Evolutionary conservation across 192 early-diverging fungal genomes (phyloP).

Genomic region (Linderina pennispora): DNA sequence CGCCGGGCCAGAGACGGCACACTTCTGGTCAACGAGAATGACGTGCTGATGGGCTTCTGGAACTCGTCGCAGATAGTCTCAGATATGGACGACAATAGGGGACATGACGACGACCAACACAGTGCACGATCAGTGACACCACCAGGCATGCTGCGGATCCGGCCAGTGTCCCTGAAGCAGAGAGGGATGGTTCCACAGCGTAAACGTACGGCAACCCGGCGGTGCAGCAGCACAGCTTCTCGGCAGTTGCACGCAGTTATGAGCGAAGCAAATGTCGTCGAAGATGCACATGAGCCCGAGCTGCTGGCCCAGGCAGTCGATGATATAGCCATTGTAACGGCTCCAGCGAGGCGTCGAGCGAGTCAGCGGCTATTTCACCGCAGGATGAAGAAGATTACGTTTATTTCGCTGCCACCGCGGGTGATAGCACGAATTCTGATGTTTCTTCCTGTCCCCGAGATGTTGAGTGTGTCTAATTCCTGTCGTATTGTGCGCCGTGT

Average conservation of each 20-base stretch:
- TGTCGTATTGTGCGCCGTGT: constrained; percentile 37
- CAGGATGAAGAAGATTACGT: neutral
- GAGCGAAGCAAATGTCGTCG: too few species aligned
- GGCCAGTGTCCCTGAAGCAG: too few species aligned
- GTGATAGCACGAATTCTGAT: constrained; percentile 16
- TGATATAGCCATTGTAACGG: too few species aligned
- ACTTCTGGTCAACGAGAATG: constrained; percentile 22
- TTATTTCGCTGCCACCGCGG: constrained; percentile 18
- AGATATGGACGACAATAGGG: neutral
- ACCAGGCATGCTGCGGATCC: constrained; percentile 21
- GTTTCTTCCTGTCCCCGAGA: constrained; percentile 15
- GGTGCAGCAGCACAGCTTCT: too few species aligned
- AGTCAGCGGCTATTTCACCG: neutral
- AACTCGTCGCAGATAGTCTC: constrained; percentile 2
- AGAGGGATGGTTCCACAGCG: too few species aligned
- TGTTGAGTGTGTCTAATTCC: constrained; percentile 24
- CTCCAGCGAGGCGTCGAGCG: neutral
- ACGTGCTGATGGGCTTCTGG: constrained; percentile 27
- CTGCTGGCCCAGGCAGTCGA: too few species aligned
- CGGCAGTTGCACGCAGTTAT: too few species aligned
- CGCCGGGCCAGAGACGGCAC: neutral
- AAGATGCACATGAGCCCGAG: too few species aligned
- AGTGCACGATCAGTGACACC: constrained; percentile 10
- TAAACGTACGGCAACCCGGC: too few species aligned
- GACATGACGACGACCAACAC: neutral